A percentile compares a stretch with the other conserved stretches of the same genome.
Evolutionary conservation across 495 filamentous ascomycete species (phyloP).

Genomic region (Penicillium bovifimosum): DNA sequence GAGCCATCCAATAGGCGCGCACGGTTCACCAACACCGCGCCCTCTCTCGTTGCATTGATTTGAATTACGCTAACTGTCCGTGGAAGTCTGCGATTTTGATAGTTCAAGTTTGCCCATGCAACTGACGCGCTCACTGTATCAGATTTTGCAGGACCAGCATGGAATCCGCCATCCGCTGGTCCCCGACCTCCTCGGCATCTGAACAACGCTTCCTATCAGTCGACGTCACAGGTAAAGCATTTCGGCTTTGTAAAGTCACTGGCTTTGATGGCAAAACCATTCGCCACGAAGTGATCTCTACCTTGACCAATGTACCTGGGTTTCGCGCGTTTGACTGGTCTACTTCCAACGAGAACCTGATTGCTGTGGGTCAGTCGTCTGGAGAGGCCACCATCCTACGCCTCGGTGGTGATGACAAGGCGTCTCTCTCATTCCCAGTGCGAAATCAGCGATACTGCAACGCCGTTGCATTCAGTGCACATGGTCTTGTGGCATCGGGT

Average conservation of each 20-base stretch:
- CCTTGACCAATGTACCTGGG: slow-evolving; percentile 73
- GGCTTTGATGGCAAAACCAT: slow-evolving; percentile 53
- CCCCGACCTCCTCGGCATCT: slow-evolving; percentile 63
- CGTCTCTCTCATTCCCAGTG: slow-evolving; percentile 64
- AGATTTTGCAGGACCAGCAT: slow-evolving; percentile 28
- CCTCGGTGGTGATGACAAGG: slow-evolving; percentile 60
- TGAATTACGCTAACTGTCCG: slow-evolving; percentile 2
- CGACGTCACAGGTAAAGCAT: slow-evolving; percentile 72
- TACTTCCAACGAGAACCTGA: slow-evolving; percentile 63
- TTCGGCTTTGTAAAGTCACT: slow-evolving; percentile 72
- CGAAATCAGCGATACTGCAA: slow-evolving; percentile 88
- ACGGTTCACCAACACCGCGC: slow-evolving; percentile 20
- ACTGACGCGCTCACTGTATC: neutral
- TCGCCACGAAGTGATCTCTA: slow-evolving; percentile 62
- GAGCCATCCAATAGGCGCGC: slow-evolving; percentile 26
- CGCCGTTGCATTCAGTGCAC: slow-evolving; percentile 79
- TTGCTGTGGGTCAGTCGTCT: slow-evolving; percentile 78
- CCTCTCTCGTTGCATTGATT: slow-evolving; percentile 11
- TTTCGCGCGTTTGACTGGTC: slow-evolving; percentile 97
- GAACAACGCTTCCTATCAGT: slow-evolving; percentile 73
- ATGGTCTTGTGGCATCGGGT: slow-evolving; percentile 75
- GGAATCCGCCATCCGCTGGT: slow-evolving; percentile 82
- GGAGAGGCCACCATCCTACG: slow-evolving; percentile 80
- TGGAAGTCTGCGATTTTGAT: slow-evolving; percentile 12
- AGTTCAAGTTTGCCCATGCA: neutral